A percentile compares a stretch with the other conserved stretches of the same genome.
phyloP scores from a whole-genome alignment of 2,329 filamentous ascomycete species.

The Penicillium sp. region DNA sequence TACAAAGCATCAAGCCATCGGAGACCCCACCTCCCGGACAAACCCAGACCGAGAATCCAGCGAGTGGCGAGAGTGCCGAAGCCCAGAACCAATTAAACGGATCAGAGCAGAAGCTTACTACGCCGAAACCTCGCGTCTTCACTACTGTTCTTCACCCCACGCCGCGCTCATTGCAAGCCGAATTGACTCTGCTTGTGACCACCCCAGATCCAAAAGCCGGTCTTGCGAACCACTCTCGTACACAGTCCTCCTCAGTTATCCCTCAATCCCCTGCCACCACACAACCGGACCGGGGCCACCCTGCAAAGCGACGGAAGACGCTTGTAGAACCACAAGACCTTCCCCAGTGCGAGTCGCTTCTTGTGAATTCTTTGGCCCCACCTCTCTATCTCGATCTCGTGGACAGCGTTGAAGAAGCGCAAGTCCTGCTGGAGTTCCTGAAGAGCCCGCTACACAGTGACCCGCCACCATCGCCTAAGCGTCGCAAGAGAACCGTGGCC shows the following conservation, averaged over 20 bases:
- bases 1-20: slow-evolving; percentile 35
- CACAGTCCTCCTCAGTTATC: slow-evolving; percentile 46
- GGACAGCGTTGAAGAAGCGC: slow-evolving; percentile 69
- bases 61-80: slow-evolving; percentile 35
- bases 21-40: slow-evolving; percentile 23
- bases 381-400: slow-evolving; percentile 80
- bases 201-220: slow-evolving; percentile 67
- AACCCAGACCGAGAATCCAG: slow-evolving; percentile 31
- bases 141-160: slow-evolving; percentile 89
- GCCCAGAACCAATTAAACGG: slow-evolving; percentile 51
- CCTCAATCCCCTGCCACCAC: slow-evolving; percentile 73
- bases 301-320: slow-evolving; percentile 75
- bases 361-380: slow-evolving; percentile 74
- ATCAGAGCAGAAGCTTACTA: slow-evolving; percentile 54
- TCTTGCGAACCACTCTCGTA: slow-evolving; percentile 49
- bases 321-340: slow-evolving; percentile 77
- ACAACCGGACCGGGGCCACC: slow-evolving; percentile 58
- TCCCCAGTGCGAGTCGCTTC: slow-evolving; percentile 75
- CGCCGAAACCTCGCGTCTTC: slow-evolving; percentile 64
- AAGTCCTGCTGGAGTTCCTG: slow-evolving; percentile 72
- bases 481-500: slow-evolving; percentile 88
- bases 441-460: slow-evolving; percentile 79
- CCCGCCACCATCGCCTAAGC: slow-evolving; percentile 81
- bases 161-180: slow-evolving; percentile 72
- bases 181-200: slow-evolving; percentile 76